Conservation (phyloP, 2,329 filamentous ascomycete species). For the Penicillium crustosum region DNA sequence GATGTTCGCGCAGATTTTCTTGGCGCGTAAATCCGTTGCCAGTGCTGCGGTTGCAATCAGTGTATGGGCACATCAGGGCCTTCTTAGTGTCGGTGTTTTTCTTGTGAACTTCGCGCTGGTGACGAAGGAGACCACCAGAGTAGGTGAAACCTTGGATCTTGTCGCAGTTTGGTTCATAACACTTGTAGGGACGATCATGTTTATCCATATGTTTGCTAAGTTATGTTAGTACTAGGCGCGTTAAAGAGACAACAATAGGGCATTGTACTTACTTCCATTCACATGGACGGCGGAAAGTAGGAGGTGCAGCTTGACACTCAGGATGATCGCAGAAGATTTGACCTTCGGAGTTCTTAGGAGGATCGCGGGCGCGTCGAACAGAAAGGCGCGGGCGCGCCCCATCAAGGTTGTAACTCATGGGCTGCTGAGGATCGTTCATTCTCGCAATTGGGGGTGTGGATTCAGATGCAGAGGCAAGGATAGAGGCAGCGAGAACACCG, state of each 20-base stretch:
- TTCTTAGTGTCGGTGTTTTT: conserved; percentile 88
- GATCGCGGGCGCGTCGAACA: conserved; percentile 49
- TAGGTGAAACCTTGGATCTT: conserved; percentile 95
- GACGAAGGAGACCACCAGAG: conserved; percentile 81
- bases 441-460: conserved; percentile 34
- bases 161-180: conserved; percentile 76
- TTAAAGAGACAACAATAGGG: conserved; percentile 18
- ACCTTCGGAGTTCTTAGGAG: conserved; percentile 65
- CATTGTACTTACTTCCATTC: conserved; percentile 79
- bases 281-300: conserved; percentile 76
- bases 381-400: conserved; percentile 43
- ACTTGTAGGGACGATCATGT: conserved; percentile 90
- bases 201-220: conserved; percentile 96
- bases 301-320: conserved; percentile 65
- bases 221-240: conserved; percentile 21
- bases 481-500: conserved; percentile 33
- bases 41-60: conserved; percentile 82
- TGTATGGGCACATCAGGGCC: conserved; percentile 79
- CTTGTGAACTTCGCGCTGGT: conserved; percentile 90
- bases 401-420: conserved; percentile 32
- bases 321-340: conserved; percentile 72
- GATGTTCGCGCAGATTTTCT: conserved; percentile 91
- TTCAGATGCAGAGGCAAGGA: conserved; percentile 39
- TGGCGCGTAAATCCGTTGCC: conserved; percentile 89
- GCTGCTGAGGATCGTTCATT: conserved; percentile 37